These are phyloP conservation scores for Penicillium coffeae DNA, from an alignment of 495 filamentous ascomycete genomes.

Conservation along the genomic window DNA sequence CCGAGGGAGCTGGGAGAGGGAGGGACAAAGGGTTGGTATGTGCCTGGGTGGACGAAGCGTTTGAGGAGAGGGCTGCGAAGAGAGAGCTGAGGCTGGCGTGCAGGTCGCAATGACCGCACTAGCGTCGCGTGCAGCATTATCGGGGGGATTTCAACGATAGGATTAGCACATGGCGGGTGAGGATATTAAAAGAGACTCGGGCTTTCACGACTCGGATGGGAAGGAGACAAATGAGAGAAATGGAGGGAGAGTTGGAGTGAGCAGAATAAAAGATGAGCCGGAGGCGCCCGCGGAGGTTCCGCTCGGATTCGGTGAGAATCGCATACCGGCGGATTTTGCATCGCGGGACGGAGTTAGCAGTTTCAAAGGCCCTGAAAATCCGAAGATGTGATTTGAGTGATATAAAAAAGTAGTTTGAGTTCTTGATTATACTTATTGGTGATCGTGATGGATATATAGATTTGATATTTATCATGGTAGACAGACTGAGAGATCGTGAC, in stretches of 20 bases:
- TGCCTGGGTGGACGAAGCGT: constrained; percentile 28
- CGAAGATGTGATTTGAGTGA: no score
- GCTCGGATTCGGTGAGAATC: neutral
- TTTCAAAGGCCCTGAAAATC: no score
- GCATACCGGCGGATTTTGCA: neutral
- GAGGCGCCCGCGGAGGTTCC: neutral
- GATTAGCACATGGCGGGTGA: constrained; percentile 11
- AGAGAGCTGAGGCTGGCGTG: constrained; percentile 5
- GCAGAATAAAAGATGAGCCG: neutral
- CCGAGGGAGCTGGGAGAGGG: constrained; percentile 78
- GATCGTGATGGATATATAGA: no score
- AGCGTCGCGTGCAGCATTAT: constrained; percentile 28
- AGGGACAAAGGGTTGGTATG: constrained; percentile 70
- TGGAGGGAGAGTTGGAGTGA: neutral
- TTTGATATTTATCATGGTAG: no score
- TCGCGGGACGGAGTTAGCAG: no score
- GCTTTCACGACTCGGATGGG: neutral
- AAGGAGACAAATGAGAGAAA: neutral
- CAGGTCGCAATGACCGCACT: constrained; percentile 24
- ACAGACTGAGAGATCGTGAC: no score
- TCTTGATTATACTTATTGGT: no score
- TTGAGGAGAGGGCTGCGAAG: constrained; percentile 11
- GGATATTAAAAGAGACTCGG: neutral
- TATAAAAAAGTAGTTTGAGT: no score
- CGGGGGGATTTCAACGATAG: neutral